phyloP scores from a whole-genome alignment of 2,329 filamentous ascomycete species.

The Sarocladiaceae sp. region DNA sequence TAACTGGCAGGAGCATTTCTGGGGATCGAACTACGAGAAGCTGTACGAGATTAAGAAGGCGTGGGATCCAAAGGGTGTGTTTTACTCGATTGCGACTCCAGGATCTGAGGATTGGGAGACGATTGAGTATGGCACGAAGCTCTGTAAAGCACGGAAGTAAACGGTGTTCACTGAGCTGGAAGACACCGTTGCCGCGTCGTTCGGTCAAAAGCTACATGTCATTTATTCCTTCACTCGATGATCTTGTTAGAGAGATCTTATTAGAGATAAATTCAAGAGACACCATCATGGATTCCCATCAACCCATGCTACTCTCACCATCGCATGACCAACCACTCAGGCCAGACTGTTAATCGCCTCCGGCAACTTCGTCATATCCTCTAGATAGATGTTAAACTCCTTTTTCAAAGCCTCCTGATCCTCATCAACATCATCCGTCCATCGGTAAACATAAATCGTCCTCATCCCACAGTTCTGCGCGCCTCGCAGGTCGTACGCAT shows the following conservation, averaged over 20 bases:
- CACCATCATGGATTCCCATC: not conserved
- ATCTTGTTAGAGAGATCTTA: conserved; percentile 5
- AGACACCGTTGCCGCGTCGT: no score
- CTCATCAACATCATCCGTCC: conserved; percentile 46
- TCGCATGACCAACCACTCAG: no score
- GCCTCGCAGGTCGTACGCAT: conserved; percentile 46
- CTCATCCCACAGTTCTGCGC: conserved; percentile 41
- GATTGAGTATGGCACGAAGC: conserved; percentile 7
- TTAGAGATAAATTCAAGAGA: not conserved
- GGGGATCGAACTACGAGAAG: conserved; percentile 37
- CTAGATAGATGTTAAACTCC: conserved; percentile 31
- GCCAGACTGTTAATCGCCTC: conserved; percentile 11
- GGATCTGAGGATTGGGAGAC: conserved; percentile 5
- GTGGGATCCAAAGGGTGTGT: conserved; percentile 40
- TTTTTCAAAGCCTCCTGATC: conserved; percentile 31
- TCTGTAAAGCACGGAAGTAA: conserved; percentile 2
- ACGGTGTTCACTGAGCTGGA: no score
- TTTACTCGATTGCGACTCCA: conserved; percentile 24
- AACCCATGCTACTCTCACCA: not conserved
- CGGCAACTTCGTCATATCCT: conserved; percentile 15
- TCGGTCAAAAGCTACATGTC: no score
- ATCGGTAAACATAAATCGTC: conserved; percentile 45
- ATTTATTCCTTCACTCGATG: no score
- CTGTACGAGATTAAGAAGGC: conserved; percentile 41
- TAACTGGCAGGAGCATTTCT: conserved; percentile 38